Evolutionary conservation across 345 rosid species (phyloP), one percentile per base, ranked within the genome.

Genomic region (Rubroshorea leprosula): DNA sequence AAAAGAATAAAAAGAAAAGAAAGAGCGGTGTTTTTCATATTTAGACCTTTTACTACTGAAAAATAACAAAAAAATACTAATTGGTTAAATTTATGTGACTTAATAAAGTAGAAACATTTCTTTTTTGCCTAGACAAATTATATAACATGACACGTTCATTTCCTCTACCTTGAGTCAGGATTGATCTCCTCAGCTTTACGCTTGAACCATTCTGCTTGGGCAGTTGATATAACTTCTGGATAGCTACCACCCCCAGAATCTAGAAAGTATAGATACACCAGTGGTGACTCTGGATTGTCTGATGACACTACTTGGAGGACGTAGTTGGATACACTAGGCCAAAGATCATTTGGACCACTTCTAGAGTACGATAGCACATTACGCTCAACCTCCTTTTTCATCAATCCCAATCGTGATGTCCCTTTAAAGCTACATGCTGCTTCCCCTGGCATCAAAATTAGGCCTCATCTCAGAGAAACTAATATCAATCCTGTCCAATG

Each of bases 191-290:
- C 68, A 5, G 96, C 83, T 68, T 49, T 72, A 17, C 21, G 58
- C 58, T 52, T 66, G 73, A 92, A 89, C 98, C 98, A 89, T 26
- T 84, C 79, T 45, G 80, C 83, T 72, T 91, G 95, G 49, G 89
- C 77, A 52, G 58, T 72, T 63, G 98, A 91, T 62, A 86, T 68
- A 56, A 86, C 85, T 62, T 88, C 76, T 2, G 96, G 93, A 41
- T 88, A 91, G 10, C 96, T 85, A 18, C 95, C 96, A 49, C 96
- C 98, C 0, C 98, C 98, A 18, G 95, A 92, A 76, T 92, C 98
- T 17, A 92, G 82, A 58, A 89, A 83, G 73, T 91, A 92, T 53
- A 92, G 71, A 68, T 76, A 77, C 41, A 68, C 75, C 41, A 35
- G 11, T 27, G 31, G 8, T 18, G 63, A 61, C 35, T 49, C 39